A percentile compares a stretch with the other conserved stretches of the same genome.
phyloP scores from a whole-genome alignment of 148 eudicot species.

The Amaranthus cruentus region DNA sequence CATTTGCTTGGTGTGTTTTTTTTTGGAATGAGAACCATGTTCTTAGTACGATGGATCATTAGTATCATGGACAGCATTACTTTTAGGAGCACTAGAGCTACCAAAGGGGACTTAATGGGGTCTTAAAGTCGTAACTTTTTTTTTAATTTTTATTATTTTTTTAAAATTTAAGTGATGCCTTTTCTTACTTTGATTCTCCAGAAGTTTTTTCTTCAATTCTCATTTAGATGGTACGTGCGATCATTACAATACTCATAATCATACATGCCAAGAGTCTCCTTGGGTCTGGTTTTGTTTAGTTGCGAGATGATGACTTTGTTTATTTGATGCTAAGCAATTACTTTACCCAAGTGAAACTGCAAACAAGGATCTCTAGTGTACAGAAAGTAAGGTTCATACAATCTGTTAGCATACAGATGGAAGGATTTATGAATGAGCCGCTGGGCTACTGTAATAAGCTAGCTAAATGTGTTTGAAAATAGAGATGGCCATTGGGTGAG shows the following conservation, averaged over 20 bases:
- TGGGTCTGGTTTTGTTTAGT: slow-evolving; percentile 1
- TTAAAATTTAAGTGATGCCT: too few species aligned
- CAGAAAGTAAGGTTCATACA: not conserved
- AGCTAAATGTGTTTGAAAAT: too few species aligned
- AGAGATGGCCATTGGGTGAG: too few species aligned
- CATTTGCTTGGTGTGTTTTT: not conserved
- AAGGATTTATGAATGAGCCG: not conserved
- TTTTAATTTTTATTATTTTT: too few species aligned
- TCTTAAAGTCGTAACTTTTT: too few species aligned
- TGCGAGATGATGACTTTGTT: not conserved
- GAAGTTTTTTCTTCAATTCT: not conserved
- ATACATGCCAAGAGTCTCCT: not conserved
- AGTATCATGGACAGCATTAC: not conserved
- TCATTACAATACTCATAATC: not conserved
- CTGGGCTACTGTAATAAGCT: not conserved
- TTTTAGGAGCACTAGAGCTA: not conserved
- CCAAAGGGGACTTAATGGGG: not conserved
- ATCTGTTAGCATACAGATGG: not conserved
- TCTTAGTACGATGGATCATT: too few species aligned
- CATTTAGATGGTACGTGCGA: not conserved
- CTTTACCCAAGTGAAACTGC: not conserved
- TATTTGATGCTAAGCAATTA: not conserved
- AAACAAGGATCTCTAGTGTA: not conserved
- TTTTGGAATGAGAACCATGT: not conserved
- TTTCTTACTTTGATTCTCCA: not conserved